Base-by-base conservation (phyloP, 176 grass and related monocot species). In the Cymbopogon citratus region DNA sequence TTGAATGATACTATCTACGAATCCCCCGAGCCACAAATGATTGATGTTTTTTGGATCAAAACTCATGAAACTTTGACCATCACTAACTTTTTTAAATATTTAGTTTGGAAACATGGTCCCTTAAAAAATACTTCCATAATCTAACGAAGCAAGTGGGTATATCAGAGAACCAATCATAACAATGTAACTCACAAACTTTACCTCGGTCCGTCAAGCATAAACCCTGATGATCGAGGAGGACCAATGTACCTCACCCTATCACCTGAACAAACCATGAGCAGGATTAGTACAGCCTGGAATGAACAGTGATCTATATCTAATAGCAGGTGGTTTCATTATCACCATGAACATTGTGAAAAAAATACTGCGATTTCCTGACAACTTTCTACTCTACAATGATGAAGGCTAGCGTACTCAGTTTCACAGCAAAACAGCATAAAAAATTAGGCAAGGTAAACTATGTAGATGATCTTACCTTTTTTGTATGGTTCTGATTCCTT, bases 221-320 rank as follows among this genome's bases (percentile, higher is more conserved):
- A 69, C 65, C 63, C 80, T 61, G 74, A 41, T 24, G 75, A 83
- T 14, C 78, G 69, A 38, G 44, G 18, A 33, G 67, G 67, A 52
- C 91, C 95, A 6, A 95, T 82, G 81, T 91, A 98, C 86, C 88
- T 91, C 84, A 98, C 95, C 84, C 90, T 95, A 84, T 98, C 95
- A 82, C 95, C 95, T 98, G 71, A 76, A 89, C 57, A 77, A 87
- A 83, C 38, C 74, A 85, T 65, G 35, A 79, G 23, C 75, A 82
- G 61, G 35, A 86, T 87, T 71, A 52, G 8, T 63, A 66, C 62
- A 77, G 69, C 39, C 23, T 60, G 29, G 12, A 85, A 46, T 63
- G 12, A 80, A 73, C 75, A 80, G 46, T 21, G 26, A 81, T 36
- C 29, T 82, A 81, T 39, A 76, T 69, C 64, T 62, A 51, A 46